phyloP scores from a whole-genome alignment of 2,329 filamentous ascomycete genomes.

The Thielaviopsis punctulata region DNA sequence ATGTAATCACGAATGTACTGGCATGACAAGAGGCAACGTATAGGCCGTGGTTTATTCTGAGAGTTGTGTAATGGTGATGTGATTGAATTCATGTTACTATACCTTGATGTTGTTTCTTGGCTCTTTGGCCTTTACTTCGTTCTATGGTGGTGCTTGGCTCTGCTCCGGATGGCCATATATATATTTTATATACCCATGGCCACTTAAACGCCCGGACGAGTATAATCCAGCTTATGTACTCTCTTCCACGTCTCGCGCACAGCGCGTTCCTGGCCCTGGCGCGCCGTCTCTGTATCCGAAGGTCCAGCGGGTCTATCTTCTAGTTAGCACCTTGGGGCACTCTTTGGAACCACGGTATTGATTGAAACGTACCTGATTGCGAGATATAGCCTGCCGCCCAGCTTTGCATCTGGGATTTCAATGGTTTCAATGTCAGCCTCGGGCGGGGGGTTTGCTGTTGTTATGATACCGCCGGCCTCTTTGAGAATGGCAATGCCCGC shows the following conservation, averaged over 20 bases:
- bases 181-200: neutral
- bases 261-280: conserved; percentile 50
- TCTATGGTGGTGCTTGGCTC: too few relatives aligned
- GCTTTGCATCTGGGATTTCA: conserved; percentile 36
- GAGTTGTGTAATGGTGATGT: neutral
- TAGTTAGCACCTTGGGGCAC: too few relatives aligned
- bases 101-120: neutral
- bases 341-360: too few relatives aligned
- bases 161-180: too few relatives aligned
- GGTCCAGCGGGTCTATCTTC: conserved; percentile 45
- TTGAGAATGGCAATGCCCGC: conserved; percentile 56
- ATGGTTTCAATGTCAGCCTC: conserved; percentile 31
- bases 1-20: too few relatives aligned
- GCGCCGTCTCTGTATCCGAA: conserved; percentile 41
- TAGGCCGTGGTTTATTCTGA: too few relatives aligned
- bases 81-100: neutral
- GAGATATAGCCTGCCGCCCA: conserved; percentile 54
- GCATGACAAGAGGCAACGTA: too few relatives aligned
- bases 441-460: conserved; percentile 53
- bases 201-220: conserved; percentile 20
- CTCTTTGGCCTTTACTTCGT: too few relatives aligned
- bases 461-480: conserved; percentile 58
- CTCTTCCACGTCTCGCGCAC: conserved; percentile 58
- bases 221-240: conserved; percentile 48
- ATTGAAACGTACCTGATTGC: conserved; percentile 52